Evolutionary conservation across 345 rosid genomes (phyloP).

Genomic region (Arabidopsis thaliana): DNA sequence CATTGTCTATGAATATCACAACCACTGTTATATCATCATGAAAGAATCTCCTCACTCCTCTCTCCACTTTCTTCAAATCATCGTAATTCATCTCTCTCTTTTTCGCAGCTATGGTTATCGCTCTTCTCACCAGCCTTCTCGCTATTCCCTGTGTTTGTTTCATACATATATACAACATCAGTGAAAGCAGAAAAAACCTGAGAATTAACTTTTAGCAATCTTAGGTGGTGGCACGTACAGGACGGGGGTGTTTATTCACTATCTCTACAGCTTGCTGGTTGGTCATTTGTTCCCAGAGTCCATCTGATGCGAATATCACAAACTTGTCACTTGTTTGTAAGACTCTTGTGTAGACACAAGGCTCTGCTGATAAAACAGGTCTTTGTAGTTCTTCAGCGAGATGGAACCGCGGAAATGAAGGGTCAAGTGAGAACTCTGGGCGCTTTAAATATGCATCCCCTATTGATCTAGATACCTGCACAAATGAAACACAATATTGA

Average conservation of each 20-base stretch:
- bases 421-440: slow-evolving; percentile 85
- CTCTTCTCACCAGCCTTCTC: slow-evolving; percentile 68
- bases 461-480: slow-evolving; percentile 88
- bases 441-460: slow-evolving; percentile 97
- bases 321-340: slow-evolving; percentile 75
- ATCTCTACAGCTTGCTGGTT: slow-evolving; percentile 91
- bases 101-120: slow-evolving; percentile 72
- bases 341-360: slow-evolving; percentile 63
- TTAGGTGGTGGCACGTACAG: slow-evolving; percentile 52
- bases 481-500: slow-evolving; percentile 1
- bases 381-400: slow-evolving; percentile 72
- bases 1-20: slow-evolving; percentile 80
- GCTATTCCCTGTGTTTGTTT: slow-evolving; percentile 72
- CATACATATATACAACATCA: not conserved
- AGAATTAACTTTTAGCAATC: not conserved
- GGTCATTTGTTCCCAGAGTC: slow-evolving; percentile 85
- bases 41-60: slow-evolving; percentile 65
- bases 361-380: slow-evolving; percentile 87
- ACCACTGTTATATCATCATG: slow-evolving; percentile 95
- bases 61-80: slow-evolving; percentile 68
- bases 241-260: slow-evolving; percentile 65
- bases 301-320: slow-evolving; percentile 94
- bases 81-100: slow-evolving; percentile 71
- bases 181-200: not conserved
- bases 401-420: slow-evolving; percentile 85